Evolutionary conservation across 345 rosid genomes (phyloP).

Genomic region (Luvunga scandens): DNA sequence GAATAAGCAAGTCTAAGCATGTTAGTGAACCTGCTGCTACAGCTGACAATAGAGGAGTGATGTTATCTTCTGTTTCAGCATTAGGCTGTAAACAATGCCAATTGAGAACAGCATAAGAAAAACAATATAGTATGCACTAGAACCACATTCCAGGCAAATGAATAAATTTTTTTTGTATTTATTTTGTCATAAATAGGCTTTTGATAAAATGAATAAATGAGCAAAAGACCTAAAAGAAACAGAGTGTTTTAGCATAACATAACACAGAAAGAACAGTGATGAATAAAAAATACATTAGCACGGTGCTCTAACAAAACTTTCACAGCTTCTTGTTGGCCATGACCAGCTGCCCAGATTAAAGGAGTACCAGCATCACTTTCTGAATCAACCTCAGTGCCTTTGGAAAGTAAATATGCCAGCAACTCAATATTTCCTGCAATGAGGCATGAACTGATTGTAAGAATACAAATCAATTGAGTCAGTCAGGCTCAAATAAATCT

Average conservation of each 20-base stretch:
- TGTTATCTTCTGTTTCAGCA: slow-evolving; percentile 77
- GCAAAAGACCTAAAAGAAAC: too few species aligned
- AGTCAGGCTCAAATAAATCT: background rate
- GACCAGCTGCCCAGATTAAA: slow-evolving; percentile 91
- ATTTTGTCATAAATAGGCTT: background rate
- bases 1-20: slow-evolving; percentile 67
- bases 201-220: background rate
- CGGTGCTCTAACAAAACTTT: slow-evolving; percentile 70
- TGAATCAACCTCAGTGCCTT: slow-evolving; percentile 67
- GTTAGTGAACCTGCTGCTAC: slow-evolving; percentile 88
- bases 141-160: background rate
- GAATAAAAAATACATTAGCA: slow-evolving; percentile 52
- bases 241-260: background rate
- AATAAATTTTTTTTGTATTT: background rate
- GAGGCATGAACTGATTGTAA: slow-evolving; percentile 8
- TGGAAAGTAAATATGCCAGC: slow-evolving; percentile 58
- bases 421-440: slow-evolving; percentile 68
- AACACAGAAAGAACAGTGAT: background rate
- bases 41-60: slow-evolving; percentile 82
- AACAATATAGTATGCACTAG: background rate
- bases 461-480: slow-evolving; percentile 6
- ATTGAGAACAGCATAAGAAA: background rate
- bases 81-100: slow-evolving; percentile 61
- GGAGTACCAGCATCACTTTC: slow-evolving; percentile 92
- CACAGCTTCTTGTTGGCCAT: slow-evolving; percentile 69